A percentile compares a stretch with the other conserved stretches of the same genome.
These are phyloP conservation scores for Aphanomyces stellatus DNA, from an alignment of 352 stramenopile species.

Conservation along the genomic window DNA sequence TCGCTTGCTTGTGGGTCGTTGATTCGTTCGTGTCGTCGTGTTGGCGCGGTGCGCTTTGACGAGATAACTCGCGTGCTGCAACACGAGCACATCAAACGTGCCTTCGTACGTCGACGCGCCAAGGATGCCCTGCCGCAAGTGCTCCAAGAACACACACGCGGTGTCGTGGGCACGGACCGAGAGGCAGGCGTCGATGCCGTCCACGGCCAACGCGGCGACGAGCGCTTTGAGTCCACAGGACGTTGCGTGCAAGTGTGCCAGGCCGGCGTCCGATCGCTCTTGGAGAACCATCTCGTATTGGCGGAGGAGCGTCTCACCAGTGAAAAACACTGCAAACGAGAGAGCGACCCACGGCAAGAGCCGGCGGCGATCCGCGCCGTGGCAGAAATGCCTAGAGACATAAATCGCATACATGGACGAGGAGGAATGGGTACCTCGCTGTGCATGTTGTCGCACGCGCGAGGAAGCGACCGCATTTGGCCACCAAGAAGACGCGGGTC, in stretches of 20 bases:
- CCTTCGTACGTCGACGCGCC: constrained; percentile 53
- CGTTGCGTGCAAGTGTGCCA: constrained; percentile 37
- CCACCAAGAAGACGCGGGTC: constrained; percentile 30
- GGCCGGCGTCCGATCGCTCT: neutral
- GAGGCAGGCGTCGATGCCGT: constrained; percentile 31
- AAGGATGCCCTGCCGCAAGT: constrained; percentile 35
- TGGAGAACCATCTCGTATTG: neutral
- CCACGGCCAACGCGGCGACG: constrained; percentile 30
- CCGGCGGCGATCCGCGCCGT: no score
- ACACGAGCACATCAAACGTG: constrained; percentile 59
- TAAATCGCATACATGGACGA: no score
- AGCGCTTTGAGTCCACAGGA: constrained; percentile 48
- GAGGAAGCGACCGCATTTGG: constrained; percentile 13
- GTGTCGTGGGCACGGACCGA: constrained; percentile 18
- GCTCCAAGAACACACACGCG: constrained; percentile 23
- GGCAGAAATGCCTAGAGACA: no score
- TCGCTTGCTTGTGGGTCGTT: neutral
- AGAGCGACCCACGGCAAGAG: constrained; percentile 39
- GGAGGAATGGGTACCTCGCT: constrained; percentile 33
- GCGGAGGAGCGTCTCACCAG: constrained; percentile 10
- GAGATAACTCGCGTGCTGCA: constrained; percentile 53
- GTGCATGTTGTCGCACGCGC: constrained; percentile 33
- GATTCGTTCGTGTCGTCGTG: neutral
- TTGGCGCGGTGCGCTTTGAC: constrained; percentile 29
- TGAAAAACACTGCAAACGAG: constrained; percentile 35